Conservation (phyloP, 495 filamentous ascomycete species). For the Penicillium turbatum region DNA sequence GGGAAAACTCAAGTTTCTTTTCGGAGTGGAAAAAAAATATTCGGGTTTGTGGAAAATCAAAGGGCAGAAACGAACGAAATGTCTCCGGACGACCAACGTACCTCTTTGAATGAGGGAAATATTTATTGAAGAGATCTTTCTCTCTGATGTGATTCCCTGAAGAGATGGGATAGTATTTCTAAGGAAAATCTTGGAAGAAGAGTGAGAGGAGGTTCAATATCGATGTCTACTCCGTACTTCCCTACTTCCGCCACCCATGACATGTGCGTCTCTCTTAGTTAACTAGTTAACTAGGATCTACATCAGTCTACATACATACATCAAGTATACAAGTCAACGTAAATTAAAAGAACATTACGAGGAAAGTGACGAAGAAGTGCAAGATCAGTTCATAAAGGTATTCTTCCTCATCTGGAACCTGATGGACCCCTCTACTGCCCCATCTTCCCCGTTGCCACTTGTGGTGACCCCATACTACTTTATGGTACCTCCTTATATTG, state of each 20-base stretch:
- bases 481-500: background rate
- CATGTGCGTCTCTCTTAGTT: slow-evolving; percentile 4
- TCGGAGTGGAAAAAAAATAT: slow-evolving; percentile 23
- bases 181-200: background rate
- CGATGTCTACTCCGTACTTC: background rate
- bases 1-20: slow-evolving; percentile 25
- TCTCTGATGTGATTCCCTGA: background rate
- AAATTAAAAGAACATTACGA: background rate
- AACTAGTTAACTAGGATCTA: no score
- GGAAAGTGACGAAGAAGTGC: no score
- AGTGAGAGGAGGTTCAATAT: background rate
- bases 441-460: slow-evolving; percentile 12
- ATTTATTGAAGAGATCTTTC: background rate
- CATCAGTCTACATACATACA: no score
- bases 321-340: no score
- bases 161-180: background rate
- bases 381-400: no score
- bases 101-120: background rate
- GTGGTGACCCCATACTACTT: background rate
- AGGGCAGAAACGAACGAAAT: background rate
- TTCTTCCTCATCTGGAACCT: slow-evolving; percentile 1
- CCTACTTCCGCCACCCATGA: slow-evolving; percentile 6
- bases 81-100: slow-evolving; percentile 1
- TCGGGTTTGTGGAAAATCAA: slow-evolving; percentile 14
- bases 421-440: slow-evolving; percentile 5